phyloP scores from a whole-genome alignment of 2,329 filamentous ascomycete species.

The Colletotrichum coccodes region DNA sequence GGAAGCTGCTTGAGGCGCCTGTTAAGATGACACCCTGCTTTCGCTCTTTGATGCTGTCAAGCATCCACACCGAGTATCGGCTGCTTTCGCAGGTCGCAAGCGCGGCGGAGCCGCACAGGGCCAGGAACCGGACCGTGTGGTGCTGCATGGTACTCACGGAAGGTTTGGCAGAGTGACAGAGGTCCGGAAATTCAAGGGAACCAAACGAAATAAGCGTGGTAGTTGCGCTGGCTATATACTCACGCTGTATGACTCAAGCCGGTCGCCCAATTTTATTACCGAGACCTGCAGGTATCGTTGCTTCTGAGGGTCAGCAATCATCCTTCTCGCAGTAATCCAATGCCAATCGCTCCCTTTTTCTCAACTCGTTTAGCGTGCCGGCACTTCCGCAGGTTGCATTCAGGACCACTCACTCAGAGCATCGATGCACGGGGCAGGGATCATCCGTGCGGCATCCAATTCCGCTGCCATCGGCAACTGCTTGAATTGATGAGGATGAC shows the following conservation, averaged over 20 bases:
- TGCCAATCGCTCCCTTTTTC: no score
- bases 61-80: slow-evolving; percentile 36
- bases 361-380: background rate
- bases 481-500: no score
- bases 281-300: background rate
- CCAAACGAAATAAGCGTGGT: background rate
- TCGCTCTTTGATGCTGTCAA: slow-evolving; percentile 38
- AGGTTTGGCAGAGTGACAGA: background rate
- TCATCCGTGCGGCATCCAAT: no score
- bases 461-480: no score
- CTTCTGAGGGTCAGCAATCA: background rate
- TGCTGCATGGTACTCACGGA: background rate
- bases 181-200: background rate
- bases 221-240: background rate
- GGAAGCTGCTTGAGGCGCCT: slow-evolving; percentile 35
- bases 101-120: background rate
- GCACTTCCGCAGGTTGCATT: background rate
- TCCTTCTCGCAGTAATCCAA: background rate
- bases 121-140: background rate
- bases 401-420: background rate
- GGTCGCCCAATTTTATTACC: background rate
- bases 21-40: slow-evolving; percentile 36
- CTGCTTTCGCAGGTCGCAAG: background rate
- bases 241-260: background rate
- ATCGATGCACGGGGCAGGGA: no score